A percentile compares a stretch with the other conserved stretches of the same genome.
These are phyloP conservation scores for Diophrys sp. DNA, from an alignment of 73 alveolate species.

Conservation along the genomic window DNA sequence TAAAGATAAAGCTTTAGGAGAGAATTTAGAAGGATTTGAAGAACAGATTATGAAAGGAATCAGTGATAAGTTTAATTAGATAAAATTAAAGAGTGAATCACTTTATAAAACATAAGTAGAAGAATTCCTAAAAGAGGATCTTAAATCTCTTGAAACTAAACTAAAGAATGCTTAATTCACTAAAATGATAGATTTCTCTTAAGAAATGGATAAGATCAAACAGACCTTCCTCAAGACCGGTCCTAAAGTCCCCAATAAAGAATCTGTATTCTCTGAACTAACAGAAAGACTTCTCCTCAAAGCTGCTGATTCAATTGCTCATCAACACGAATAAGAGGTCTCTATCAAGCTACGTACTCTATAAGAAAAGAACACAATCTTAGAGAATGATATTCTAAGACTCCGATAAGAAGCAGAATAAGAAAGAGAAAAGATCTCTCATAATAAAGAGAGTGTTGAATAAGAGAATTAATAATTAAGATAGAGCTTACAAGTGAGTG, in stretches of 20 bases:
- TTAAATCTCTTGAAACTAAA: constrained; percentile 4
- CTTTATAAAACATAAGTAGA: constrained; percentile 14
- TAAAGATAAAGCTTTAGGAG: constrained; percentile 34
- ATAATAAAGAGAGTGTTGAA: constrained; percentile 2
- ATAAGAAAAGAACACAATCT: constrained; percentile 15
- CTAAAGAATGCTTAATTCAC: constrained; percentile 24
- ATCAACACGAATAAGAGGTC: constrained; percentile 16
- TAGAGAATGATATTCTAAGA: constrained; percentile 18
- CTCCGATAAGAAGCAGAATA: too few species aligned
- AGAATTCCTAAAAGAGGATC: constrained; percentile 11
- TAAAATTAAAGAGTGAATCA: constrained; percentile 16
- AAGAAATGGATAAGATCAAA: constrained; percentile 23
- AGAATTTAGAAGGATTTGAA: constrained; percentile 23
- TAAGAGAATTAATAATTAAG: constrained; percentile 19
- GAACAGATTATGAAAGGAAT: constrained; percentile 23
- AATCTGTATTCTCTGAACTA: constrained; percentile 5
- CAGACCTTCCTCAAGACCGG: constrained; percentile 6
- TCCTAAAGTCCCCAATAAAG: constrained; percentile 23
- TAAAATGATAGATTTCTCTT: constrained; percentile 15
- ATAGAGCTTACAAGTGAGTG: not conserved
- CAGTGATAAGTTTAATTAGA: constrained; percentile 24
- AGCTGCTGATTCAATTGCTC: constrained; percentile 47
- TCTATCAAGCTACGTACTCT: constrained; percentile 2
- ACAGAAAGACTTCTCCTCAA: constrained; percentile 18
- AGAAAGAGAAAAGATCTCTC: too few species aligned